A percentile compares a stretch with the other conserved stretches of the same genome.
Conservation (phyloP, 1,284 basidiomycete species). For the Malassezia cuniculi region DNA sequence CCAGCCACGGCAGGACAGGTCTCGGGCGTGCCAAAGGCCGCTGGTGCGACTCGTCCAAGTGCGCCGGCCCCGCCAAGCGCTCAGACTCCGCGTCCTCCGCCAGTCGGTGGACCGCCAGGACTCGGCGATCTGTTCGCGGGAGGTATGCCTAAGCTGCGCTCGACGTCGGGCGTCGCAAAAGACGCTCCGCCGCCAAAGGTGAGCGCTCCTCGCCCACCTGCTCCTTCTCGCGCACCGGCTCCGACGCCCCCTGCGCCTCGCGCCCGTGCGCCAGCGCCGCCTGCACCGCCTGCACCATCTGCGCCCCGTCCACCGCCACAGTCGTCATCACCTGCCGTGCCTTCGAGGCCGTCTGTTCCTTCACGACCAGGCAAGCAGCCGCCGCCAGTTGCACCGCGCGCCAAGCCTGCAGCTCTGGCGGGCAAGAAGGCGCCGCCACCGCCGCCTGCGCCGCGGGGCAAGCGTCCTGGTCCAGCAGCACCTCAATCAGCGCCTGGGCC, state of each 20-base stretch:
- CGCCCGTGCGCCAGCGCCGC: slow-evolving; percentile 4
- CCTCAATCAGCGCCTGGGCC: background rate
- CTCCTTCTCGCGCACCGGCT: slow-evolving; percentile 1
- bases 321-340: too few species aligned
- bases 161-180: slow-evolving; percentile 4
- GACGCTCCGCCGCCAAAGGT: slow-evolving; percentile 3
- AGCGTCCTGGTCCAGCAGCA: background rate
- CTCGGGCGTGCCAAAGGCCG: slow-evolving; percentile 7
- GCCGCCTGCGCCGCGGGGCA: slow-evolving; percentile 7
- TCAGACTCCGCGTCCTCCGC: slow-evolving; percentile 2
- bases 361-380: slow-evolving; percentile 1
- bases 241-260: slow-evolving; percentile 3
- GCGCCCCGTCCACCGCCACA: too few species aligned
- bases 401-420: slow-evolving; percentile 9
- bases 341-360: too few species aligned
- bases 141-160: slow-evolving; percentile 73
- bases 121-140: slow-evolving; percentile 74
- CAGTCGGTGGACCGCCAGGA: slow-evolving; percentile 47
- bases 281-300: slow-evolving; percentile 2
- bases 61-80: slow-evolving; percentile 14
- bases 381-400: slow-evolving; percentile 12
- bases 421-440: slow-evolving; percentile 4
- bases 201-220: slow-evolving; percentile 1
- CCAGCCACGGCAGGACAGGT: slow-evolving; percentile 16
- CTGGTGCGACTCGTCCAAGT: background rate